Base-by-base conservation (phyloP, 768 basidiomycete species). In the Boletus eberwhitei region DNA sequence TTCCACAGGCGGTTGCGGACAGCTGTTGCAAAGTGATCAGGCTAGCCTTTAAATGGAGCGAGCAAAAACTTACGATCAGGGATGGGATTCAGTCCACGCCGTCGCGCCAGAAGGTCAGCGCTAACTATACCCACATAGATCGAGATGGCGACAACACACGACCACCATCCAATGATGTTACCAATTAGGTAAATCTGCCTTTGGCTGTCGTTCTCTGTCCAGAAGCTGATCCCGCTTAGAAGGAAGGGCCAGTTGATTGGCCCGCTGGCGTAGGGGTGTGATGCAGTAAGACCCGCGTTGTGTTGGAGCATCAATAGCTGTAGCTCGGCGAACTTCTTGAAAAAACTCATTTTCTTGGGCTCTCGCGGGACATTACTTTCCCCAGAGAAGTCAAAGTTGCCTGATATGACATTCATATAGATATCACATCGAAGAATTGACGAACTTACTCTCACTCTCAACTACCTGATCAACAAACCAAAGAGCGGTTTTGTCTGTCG, bases 231-330 rank as follows among this genome's bases (percentile, higher is more conserved):
- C 46, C 97, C 97, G 58, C 79, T 92, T 29, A 98, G 73, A 37
- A 94, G 81, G 85, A 98, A 98, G 7, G 97, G 97, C 97, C 97
- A 99, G 69, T 96, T 94, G 73, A 98, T 87, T 6, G 97, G 94
- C n/a, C 79, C 80, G 55, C 90, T 91, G 4, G 97, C 94, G 69
- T 99, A 99, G 39, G 97, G 97, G 68, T 99, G 97, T 5, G 89
- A 90, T n/a, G 93, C 90, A 24, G 93, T 96, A 59, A 99, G 78
- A 21, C 94, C 97, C n/a, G 97, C 95, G 64, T 99, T 99, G 76
- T 99, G 97, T 68, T 97, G 93, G 60, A 98, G 74, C 96, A 98
- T 98, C 52, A 96, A 76, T 41, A 96, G 73, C 65, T 99, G 97
- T 32, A 98, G 76, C 71, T 99, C 96, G 29, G 77, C 83, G 64